Evolutionary conservation across 345 rosid genomes (phyloP).

Genomic region (Hibiscus tridactylites): DNA sequence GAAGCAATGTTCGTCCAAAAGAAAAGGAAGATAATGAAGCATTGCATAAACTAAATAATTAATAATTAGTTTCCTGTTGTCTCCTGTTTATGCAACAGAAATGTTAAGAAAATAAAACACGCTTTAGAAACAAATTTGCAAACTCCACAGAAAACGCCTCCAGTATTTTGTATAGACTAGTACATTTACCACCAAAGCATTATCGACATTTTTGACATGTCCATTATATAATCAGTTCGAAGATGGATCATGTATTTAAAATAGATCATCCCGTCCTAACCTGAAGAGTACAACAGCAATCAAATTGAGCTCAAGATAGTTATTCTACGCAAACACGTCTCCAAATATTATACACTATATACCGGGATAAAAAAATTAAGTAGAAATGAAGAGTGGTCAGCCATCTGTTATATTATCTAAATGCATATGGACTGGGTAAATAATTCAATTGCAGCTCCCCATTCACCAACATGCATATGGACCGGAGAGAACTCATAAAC

Average conservation of each 20-base stretch:
- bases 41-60: background rate
- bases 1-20: no score
- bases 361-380: background rate
- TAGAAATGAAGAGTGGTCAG: background rate
- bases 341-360: background rate
- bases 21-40: no score
- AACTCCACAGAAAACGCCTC: background rate
- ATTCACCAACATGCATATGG: background rate
- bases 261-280: background rate
- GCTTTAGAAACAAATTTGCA: background rate
- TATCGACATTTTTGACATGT: background rate
- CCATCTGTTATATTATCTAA: background rate
- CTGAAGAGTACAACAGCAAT: background rate
- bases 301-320: background rate
- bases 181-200: background rate
- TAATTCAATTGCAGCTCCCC: background rate
- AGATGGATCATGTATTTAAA: background rate
- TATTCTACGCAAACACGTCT: background rate
- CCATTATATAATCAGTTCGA: background rate
- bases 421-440: background rate
- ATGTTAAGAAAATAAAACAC: background rate
- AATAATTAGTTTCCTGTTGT: background rate
- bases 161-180: background rate
- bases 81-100: background rate
- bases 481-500: background rate